Base-by-base conservation (phyloP, 2,329 filamentous ascomycete species). In the Colletotrichum paranaense region DNA sequence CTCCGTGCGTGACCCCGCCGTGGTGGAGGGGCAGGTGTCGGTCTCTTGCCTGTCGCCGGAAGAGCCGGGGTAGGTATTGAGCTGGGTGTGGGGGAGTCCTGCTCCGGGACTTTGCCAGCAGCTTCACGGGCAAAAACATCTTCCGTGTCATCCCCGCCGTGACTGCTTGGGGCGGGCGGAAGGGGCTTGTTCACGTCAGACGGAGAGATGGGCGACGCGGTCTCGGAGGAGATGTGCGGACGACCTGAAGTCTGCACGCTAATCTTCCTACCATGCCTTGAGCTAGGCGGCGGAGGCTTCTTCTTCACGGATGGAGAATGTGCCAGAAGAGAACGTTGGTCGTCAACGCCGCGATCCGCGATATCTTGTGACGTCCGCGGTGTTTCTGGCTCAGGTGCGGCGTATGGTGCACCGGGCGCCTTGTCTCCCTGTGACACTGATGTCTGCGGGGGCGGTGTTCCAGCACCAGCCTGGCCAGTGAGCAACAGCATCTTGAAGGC, bases 231-330 rank as follows among this genome's bases (percentile, higher is more conserved):
- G 64, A 79, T 35, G 75, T 75, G 26, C 22, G 70, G 53, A 6
- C 64, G 64, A 26, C 63, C 69, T 42, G 58, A 65, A 22, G 71
- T 52, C 77, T 88, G 83, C 56, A 85, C 81, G 76, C 87, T 90
- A 75, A 96, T 93, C 22, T 92, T 87, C 81, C 93, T 95, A 5
- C 94, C 94, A 82, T 95, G 93, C 67, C 93, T 90, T 64, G 93
- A 95, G 79, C 89, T 94, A 12, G 87, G 87, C 26, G 93, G 93
- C 7, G 93, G 92, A 5, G 94, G 93, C 16, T 93, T 92, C 81
- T 90, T 91, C 79, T 92, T 93, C 75, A 87, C 84, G 53, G 84
- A 80, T 64, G 79, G 78, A 24, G 79, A 73, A 38, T 80, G 79
- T 63, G 76, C 19, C 57, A 85, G 78, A 60, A 81, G 79, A 73